Percentiles rank a stretch among this genome's conserved stretches.
phyloP scores from a whole-genome alignment of 75 land plant genomes.

The Selaginella tamariscina region DNA sequence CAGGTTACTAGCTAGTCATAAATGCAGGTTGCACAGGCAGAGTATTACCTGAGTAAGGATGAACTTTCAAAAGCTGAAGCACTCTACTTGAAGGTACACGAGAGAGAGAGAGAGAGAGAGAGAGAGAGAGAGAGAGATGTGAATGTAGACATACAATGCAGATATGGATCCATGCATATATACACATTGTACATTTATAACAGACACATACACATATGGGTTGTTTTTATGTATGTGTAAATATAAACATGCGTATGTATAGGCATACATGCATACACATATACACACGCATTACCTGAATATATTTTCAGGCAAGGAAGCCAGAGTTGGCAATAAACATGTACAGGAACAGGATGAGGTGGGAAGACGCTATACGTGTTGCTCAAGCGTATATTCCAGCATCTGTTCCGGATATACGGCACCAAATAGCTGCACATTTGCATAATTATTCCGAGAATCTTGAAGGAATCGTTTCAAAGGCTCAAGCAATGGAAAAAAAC shows the following conservation, averaged over 20 bases:
- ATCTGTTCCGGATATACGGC: slow-evolving; percentile 18
- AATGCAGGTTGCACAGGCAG: slow-evolving; percentile 32
- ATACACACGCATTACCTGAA: too few species aligned
- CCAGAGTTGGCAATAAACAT: slow-evolving; percentile 25
- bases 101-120: too few species aligned
- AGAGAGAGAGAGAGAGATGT: too few species aligned
- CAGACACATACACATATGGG: too few species aligned
- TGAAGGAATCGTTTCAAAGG: slow-evolving; percentile 20
- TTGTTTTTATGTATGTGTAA: too few species aligned
- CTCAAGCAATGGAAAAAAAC: slow-evolving; percentile 21
- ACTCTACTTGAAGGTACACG: slow-evolving; percentile 24
- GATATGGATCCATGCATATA: too few species aligned
- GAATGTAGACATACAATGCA: too few species aligned
- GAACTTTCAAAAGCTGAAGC: slow-evolving; percentile 28
- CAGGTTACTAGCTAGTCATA: not conserved
- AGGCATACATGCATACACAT: too few species aligned
- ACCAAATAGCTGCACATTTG: slow-evolving; percentile 23
- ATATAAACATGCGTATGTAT: too few species aligned
- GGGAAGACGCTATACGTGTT: slow-evolving; percentile 36
- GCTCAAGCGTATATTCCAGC: slow-evolving; percentile 23
- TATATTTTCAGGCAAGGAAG: slow-evolving; percentile 28
- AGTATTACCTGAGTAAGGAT: slow-evolving; percentile 18
- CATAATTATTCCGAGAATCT: slow-evolving; percentile 26
- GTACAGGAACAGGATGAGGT: slow-evolving; percentile 22
- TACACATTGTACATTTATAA: too few species aligned